Evolutionary conservation across 441 rosid species (phyloP), one percentile per base, ranked within the genome.

Genomic region (Aleurites moluccanus): DNA sequence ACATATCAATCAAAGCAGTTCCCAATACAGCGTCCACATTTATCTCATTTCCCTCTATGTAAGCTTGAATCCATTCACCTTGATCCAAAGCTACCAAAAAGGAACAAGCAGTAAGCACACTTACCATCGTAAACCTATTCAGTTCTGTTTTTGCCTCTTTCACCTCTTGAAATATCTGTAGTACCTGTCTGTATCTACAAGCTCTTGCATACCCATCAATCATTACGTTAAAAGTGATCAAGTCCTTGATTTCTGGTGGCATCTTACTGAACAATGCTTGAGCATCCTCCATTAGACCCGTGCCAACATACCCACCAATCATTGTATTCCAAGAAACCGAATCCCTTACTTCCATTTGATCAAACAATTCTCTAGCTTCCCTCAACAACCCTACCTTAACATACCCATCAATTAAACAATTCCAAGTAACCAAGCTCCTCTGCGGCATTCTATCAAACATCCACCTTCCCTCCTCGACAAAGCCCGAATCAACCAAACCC

Each of bases 1-100:
- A 89, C 97, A 89, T 88, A 77, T 89, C 90, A 81, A 86, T 87
- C 85, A 90, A 78, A 71, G 97, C 90, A 7, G 93, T 89, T 20
- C 80, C 79, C 11, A 90, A 75, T 73, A 80, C 87, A 57, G 87
- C 74, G 65, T 92, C 94, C 50, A 77, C 80, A 68, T 82, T 90
- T 16, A 81, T 86, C 70, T 88, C 88, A 77, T 86, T 74, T 75
- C 83, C 88, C 45, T 88, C 70, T 67, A 84, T 77, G 79, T 76
- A 89, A 50, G 81, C 80, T 77, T 90, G 92, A 63, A 86, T 79
- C 82, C 87, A 88, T 75, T 81, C 84, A 52, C 96, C 96, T 84
- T 76, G 86, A 61, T 77, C 80, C 33, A 82, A 30, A 69, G 83
- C 87, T 63, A 75, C 79, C 53, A 85, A 64, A 72, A 84, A 86